Evolutionary conservation across 345 rosid genomes (phyloP), one percentile per base, ranked within the genome.

Genomic region (Rhodamnia argentea): DNA sequence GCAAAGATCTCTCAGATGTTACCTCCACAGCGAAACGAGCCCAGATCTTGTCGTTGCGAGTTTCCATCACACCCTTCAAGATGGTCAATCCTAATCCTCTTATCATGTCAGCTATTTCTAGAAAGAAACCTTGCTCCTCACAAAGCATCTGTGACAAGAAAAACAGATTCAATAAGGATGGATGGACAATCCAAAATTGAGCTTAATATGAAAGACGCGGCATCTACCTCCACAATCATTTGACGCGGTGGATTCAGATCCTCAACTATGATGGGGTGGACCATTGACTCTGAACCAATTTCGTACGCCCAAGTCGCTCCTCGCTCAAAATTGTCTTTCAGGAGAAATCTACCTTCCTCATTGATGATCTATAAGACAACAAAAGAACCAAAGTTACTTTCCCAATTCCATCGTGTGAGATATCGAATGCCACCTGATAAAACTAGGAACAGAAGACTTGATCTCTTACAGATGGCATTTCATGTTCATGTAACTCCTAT

Each of bases 241-340:
- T 94, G 96, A 78, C 98, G 96, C 86, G 99, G 99, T 50, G 92
- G 92, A 89, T 91, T 94, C 74, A 98, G 90, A 91, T 98, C 99
- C 91, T 96, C 99, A 42, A 98, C 97, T 13, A 96, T 93, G 64
- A 98, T 94, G 70, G 99, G 99, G 83, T 98, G 95, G 75, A 93
- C 90, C 92, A 92, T 87, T 83, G 99, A 92, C 88, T 90, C 95
- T 82, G 98, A 94, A 5, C 98, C 98, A 74, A 98, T 96, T 92
- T 98, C 96, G 62, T 90, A 94, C 24, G 99, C 99, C 99, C 98
- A 95, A n/a, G 98, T 98, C 8, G 97, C 98, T 83, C 99, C 99
- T 88, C 98, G 98, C 87, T 92, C 94, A 83, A 91, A 92, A 88
- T 89, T 90, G 85, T 93, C 95, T 87, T 93, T 95, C 32, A 91